These are phyloP conservation scores for Lachnellula subtilissima DNA, from an alignment of 2,329 filamentous ascomycete species.

Conservation along the genomic window DNA sequence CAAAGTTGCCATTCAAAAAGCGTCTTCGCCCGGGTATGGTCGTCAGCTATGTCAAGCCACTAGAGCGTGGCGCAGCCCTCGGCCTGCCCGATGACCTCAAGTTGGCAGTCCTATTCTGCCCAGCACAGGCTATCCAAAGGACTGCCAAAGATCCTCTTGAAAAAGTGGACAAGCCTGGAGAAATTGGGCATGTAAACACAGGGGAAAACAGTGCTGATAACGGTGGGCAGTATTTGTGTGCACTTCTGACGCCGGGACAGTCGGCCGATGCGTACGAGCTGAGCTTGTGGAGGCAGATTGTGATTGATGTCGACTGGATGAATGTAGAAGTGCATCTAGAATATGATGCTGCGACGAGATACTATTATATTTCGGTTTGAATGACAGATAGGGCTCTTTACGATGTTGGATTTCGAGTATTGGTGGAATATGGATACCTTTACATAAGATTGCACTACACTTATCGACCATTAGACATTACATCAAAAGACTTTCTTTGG, in stretches of 20 bases:
- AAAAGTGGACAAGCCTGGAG: conserved; percentile 1
- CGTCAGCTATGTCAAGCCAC: conserved; percentile 26
- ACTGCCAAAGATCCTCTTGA: not conserved
- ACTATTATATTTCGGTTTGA: conserved; percentile 34
- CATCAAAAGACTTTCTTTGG: no score
- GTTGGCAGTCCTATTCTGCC: not conserved
- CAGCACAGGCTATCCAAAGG: not conserved
- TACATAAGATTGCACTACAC: no score
- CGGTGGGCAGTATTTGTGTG: conserved; percentile 33
- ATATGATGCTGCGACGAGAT: conserved; percentile 40
- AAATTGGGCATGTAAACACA: conserved; percentile 8
- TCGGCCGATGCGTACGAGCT: conserved; percentile 37
- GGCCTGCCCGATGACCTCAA: not conserved
- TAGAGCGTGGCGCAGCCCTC: conserved; percentile 6
- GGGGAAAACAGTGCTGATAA: conserved; percentile 8
- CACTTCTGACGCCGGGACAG: conserved; percentile 33
- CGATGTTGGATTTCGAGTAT: no score
- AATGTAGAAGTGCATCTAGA: conserved; percentile 39
- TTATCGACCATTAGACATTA: no score
- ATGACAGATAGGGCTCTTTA: not conserved
- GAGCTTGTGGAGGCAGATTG: conserved; percentile 36
- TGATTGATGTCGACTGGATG: conserved; percentile 35
- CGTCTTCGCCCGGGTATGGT: conserved; percentile 39
- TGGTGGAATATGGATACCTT: no score
- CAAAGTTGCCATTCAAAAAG: conserved; percentile 34